Evolutionary conservation across 192 early-diverging fungal species (phyloP), one percentile per base, ranked within the genome.

Genomic region (Umbelopsis isabellina): DNA sequence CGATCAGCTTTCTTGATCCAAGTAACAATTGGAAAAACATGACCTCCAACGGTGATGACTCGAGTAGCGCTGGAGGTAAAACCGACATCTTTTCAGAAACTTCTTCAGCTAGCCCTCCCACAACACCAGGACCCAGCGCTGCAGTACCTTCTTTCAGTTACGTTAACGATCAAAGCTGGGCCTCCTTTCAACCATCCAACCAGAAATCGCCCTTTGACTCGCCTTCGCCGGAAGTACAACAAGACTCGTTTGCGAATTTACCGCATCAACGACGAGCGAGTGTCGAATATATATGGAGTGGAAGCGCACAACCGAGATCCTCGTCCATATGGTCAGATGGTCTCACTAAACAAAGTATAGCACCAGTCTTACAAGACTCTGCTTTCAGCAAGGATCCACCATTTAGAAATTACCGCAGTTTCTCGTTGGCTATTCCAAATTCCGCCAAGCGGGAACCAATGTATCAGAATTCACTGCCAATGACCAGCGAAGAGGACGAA

Each of bases 361-460:
- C 55, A 27, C 55, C 55, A 8, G 55, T 61, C 16, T 25, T 61
- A 2, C 55, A 61, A 3, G 55, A 61, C 33, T 35, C 55, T 16
- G 55, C 55, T 2, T 61, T 61, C 15, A 61, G 27, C 27, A 61
- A 61, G n/a, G 55, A 61, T n/a, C 55, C 55, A 16, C 55, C 55
- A 33, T 61, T 61, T 16, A 61, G 55, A 61, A 61, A 25, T 13
- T 61, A 61, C 55, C 55, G 55, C 27, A 61, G 55, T 16, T 61
- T 61, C 30, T 61, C 55, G 6, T 30, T 27, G 2, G 55, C 55
- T 30, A 30, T 61, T 35, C 55, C 55, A 61, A 61, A 61, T 61
- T 61, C 55, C 55, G 55, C 55, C 10, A 61, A 61, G 55, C 55
- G 55, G 55, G 55, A 61, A 61, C 55, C 55, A 35, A 61, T 61